Base-by-base conservation (phyloP, 306 rosid species). In the Styphnolobium japonicum region DNA sequence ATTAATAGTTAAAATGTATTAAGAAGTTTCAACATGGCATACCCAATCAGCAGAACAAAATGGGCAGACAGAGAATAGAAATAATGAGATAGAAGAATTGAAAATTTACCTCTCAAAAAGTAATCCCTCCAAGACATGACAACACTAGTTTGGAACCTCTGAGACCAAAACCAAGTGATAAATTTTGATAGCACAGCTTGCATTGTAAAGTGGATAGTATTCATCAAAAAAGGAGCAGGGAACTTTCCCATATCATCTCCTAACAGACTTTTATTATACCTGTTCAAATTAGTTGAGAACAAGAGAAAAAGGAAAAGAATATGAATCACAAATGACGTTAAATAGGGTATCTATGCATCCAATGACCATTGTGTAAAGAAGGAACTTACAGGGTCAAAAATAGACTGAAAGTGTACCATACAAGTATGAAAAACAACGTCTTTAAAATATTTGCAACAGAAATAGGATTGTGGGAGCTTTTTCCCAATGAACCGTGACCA, bases 151-250 rank as follows among this genome's bases (percentile, higher is more conserved):
- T 90, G 87, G 77, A 90, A 93, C 66, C 88, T 90, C 65, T 85
- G 45, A 83, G 99, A 83, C 99, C 99, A 93, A 83, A 86, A 90
- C 96, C 94, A 91, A 21, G 89, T 93, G 86, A 95, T 91, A 80
- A 84, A 81, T 70, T 79, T 93, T 18, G 99, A 93, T 63, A 95
- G 71, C 60, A 83, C 79, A 81, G 98, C 98, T 95, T 95, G 99
- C 98, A 95, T 85, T 71, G 90, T 16, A 81, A 93, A 95, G 85
- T 95, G 98, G 79, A 95, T 76, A 29, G 94, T 88, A 80, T 91
- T 95, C 99, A 95, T 95, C 82, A 93, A 77, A 66, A 91, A 88
- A 25, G 99, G 99, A 76, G 99, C 99, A 8, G 99, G 99, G 81
- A 95, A 95, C 85, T 82, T 91, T 81, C 98, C 98, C 94, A 95